These are phyloP conservation scores for Ambrosia hybrid DNA, from an alignment of 140 eudicot species.

Conservation along the genomic window DNA sequence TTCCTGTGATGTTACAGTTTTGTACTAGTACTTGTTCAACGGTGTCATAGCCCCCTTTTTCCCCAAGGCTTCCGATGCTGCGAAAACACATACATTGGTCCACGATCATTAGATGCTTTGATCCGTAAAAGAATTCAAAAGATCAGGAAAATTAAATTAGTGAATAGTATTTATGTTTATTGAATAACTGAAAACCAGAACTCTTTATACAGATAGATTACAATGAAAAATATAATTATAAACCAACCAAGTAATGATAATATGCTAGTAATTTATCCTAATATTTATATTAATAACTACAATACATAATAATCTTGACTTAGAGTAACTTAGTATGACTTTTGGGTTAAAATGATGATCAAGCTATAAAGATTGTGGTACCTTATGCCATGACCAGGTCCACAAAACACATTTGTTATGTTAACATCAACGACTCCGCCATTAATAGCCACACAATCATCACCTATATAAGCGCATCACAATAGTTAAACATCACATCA, in stretches of 20 bases:
- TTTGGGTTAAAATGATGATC: background rate
- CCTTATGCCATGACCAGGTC: slow-evolving; percentile 54
- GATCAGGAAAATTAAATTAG: no score
- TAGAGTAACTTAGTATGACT: no score
- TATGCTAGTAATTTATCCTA: no score
- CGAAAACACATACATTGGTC: background rate
- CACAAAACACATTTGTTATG: slow-evolving; percentile 31
- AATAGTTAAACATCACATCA: background rate
- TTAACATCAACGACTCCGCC: slow-evolving; percentile 31
- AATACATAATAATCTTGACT: no score
- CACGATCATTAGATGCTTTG: no score
- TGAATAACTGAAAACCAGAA: no score
- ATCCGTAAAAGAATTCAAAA: no score
- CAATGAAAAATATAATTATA: no score
- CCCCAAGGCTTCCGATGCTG: slow-evolving; percentile 55
- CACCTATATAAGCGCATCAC: slow-evolving; percentile 20
- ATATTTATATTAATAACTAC: no score
- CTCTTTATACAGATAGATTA: no score
- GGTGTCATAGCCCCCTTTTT: slow-evolving; percentile 20
- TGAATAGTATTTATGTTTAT: no score
- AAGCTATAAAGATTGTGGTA: background rate
- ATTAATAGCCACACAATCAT: slow-evolving; percentile 43
- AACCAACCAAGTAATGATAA: no score
- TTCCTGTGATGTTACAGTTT: slow-evolving; percentile 35
- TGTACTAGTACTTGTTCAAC: slow-evolving; percentile 33